Percentiles rank a stretch among this genome's conserved stretches.
These are phyloP conservation scores for Zymoseptoria crescenta DNA, from an alignment of 2,329 filamentous ascomycete genomes.

Conservation along the genomic window DNA sequence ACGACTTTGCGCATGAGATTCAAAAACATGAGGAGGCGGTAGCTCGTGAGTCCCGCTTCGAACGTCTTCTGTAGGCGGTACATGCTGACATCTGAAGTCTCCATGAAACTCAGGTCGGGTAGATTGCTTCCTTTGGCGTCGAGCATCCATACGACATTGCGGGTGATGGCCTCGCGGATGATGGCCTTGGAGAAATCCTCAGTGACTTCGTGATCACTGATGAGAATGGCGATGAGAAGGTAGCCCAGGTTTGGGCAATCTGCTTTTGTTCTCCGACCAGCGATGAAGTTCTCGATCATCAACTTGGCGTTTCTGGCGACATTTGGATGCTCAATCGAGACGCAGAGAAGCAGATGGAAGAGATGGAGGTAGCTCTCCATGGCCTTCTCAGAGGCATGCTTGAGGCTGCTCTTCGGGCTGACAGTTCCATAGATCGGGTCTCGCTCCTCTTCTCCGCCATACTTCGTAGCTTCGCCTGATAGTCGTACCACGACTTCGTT, in stretches of 20 bases:
- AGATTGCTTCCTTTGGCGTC: slow-evolving; percentile 11
- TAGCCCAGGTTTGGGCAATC: slow-evolving; percentile 16
- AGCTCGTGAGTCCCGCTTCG: slow-evolving; percentile 15
- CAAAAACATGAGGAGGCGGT: slow-evolving; percentile 18
- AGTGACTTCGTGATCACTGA: slow-evolving; percentile 9
- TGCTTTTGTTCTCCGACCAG: slow-evolving; percentile 13
- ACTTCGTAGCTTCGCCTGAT: slow-evolving; percentile 5
- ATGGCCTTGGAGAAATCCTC: slow-evolving; percentile 15
- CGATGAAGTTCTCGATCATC: slow-evolving; percentile 11
- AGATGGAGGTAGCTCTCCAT: slow-evolving; percentile 21
- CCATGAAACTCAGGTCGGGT: slow-evolving; percentile 17
- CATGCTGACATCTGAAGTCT: slow-evolving; percentile 10
- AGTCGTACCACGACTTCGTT: slow-evolving; percentile 18
- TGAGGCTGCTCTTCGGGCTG: slow-evolving; percentile 12
- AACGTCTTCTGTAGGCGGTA: slow-evolving; percentile 18
- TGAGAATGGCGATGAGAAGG: slow-evolving; percentile 18
- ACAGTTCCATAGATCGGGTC: neutral
- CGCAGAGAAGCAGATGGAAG: slow-evolving; percentile 18
- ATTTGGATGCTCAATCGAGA: slow-evolving; percentile 11
- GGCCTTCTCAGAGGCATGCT: slow-evolving; percentile 17
- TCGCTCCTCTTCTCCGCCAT: neutral
- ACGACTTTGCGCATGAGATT: slow-evolving; percentile 18
- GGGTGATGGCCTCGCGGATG: slow-evolving; percentile 19
- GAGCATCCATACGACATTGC: slow-evolving; percentile 22
- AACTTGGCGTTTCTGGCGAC: slow-evolving; percentile 11